A percentile compares a stretch with the other conserved stretches of the same genome.
Evolutionary conservation across 2,329 filamentous ascomycete genomes (phyloP).

Genomic region (Pseudomassariella vexata): DNA sequence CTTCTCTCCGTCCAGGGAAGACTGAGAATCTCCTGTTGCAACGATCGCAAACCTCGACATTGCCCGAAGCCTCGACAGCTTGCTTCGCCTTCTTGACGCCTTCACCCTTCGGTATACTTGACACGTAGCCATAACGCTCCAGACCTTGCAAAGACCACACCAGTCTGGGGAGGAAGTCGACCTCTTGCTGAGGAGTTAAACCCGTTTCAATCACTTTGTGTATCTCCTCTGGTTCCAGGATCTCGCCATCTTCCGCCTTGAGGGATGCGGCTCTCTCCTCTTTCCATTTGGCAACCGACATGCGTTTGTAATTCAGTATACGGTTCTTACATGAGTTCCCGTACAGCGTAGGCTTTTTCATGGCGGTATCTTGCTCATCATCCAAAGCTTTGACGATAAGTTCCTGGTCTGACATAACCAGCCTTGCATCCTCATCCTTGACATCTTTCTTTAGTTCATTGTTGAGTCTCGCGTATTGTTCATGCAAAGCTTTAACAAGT

Average conservation of each 20-base stretch:
- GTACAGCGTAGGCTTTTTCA: constrained; percentile 66
- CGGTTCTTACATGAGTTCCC: constrained; percentile 77
- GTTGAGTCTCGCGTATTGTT: constrained; percentile 63
- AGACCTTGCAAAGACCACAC: constrained; percentile 59
- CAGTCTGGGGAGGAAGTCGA: constrained; percentile 56
- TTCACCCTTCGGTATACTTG: constrained; percentile 55
- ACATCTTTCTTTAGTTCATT: constrained; percentile 48
- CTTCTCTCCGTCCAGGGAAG: constrained; percentile 75
- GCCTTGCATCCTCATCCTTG: constrained; percentile 40
- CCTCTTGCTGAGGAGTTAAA: constrained; percentile 61
- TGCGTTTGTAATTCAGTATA: constrained; percentile 70
- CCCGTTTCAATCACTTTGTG: constrained; percentile 62
- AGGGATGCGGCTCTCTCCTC: constrained; percentile 40
- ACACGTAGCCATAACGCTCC: constrained; percentile 70
- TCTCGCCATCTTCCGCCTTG: constrained; percentile 25
- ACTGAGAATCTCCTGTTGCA: constrained; percentile 85
- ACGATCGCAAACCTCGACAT: constrained; percentile 85
- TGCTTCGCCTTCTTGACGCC: constrained; percentile 62
- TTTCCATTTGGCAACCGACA: constrained; percentile 68
- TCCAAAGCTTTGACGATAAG: constrained; percentile 66
- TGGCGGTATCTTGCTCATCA: constrained; percentile 71
- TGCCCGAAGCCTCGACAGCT: constrained; percentile 60
- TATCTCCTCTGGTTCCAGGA: constrained; percentile 26
- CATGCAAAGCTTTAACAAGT: constrained; percentile 58
- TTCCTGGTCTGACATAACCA: constrained; percentile 58